A percentile compares a stretch with the other conserved stretches of the same genome.
Conservation (phyloP, 2,329 filamentous ascomycete genomes). For the Lojkania enalia region DNA sequence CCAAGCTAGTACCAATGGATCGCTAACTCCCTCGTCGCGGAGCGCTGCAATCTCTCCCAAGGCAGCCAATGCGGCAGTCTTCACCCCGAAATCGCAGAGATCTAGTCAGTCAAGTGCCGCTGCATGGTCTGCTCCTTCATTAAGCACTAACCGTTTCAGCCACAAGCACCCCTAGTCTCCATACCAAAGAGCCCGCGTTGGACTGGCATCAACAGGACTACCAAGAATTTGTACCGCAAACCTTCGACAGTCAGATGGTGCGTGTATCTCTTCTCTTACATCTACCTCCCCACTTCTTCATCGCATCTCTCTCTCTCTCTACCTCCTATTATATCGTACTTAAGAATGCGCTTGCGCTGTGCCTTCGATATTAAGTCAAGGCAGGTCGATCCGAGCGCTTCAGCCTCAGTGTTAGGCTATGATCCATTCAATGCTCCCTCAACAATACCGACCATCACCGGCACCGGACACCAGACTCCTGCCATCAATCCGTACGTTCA, state of each 20-base stretch:
- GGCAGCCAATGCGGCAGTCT: conserved; percentile 84
- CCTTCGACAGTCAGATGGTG: conserved; percentile 57
- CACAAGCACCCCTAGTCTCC: conserved; percentile 48
- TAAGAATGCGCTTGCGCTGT: background rate
- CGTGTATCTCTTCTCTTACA: conserved; percentile 25
- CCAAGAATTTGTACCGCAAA: conserved; percentile 59
- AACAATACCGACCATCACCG: conserved; percentile 38
- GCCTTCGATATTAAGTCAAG: conserved; percentile 5
- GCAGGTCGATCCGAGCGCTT: conserved; percentile 40
- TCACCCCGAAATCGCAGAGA: conserved; percentile 68
- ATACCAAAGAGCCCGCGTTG: conserved; percentile 51
- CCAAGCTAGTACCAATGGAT: conserved; percentile 52
- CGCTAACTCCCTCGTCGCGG: conserved; percentile 57
- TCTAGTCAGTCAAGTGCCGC: conserved; percentile 40
- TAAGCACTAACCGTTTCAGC: conserved; percentile 27
- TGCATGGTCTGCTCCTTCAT: background rate
- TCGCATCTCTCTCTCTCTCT: no score
- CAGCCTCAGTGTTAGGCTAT: conserved; percentile 42
- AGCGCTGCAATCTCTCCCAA: conserved; percentile 83
- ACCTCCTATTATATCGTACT: no score
- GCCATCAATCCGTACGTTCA: conserved; percentile 72
- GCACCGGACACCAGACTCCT: conserved; percentile 41
- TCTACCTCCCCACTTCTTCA: no score
- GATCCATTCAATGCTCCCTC: conserved; percentile 50
- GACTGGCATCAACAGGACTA: conserved; percentile 56